Base-by-base conservation (phyloP, 2,329 filamentous ascomycete genomes). In the Ascosphaera aggregata region DNA sequence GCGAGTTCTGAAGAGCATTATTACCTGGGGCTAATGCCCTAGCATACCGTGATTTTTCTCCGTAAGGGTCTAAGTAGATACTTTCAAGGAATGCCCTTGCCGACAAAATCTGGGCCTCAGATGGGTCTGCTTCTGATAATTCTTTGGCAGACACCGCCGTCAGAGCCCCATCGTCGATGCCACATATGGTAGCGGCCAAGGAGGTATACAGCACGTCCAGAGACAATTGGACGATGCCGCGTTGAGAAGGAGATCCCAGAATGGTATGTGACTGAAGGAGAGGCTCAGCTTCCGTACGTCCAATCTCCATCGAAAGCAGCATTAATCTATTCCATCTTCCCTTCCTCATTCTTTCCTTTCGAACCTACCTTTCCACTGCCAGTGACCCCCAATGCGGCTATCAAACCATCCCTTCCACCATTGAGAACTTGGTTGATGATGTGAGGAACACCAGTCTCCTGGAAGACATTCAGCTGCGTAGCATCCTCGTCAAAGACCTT, bases 191-290 rank as follows among this genome's bases (percentile, higher is more conserved):
- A 15, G 69, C 61, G 42, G 72, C 73, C 38, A 93, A 72, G 35
- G 80, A 86, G 44, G 76, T 74, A 60, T 91, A 98, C 38, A 95
- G 67, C 32, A 91, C 70, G 51, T 95, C 86, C 40, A 98, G 74
- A 0, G 82, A 71, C 50, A 98, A 76, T 55, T 98, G 89, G 0
- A 84, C 92, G 40, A 98, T 62, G 44, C 89, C 89, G 46, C 86
- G 76, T 56, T 94, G 80, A 17, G 69, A 72, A 47, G 76, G 77
- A 9, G 81, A 91, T 40, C 89, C 89, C 13, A 98, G 69, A 43
- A 95, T 93, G 0, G 89, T 98, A 55, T 98, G 86, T 45, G 81
- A 91, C 86, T 94, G n/a, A n/a, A n/a, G n/a, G n/a, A n/a, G n/a
- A n/a, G n/a, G n/a, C n/a, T n/a, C n/a, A n/a, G n/a, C n/a, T n/a